Evolutionary conservation across 2,329 filamentous ascomycete species (phyloP).

Genomic region (Claviceps pazoutovae): DNA sequence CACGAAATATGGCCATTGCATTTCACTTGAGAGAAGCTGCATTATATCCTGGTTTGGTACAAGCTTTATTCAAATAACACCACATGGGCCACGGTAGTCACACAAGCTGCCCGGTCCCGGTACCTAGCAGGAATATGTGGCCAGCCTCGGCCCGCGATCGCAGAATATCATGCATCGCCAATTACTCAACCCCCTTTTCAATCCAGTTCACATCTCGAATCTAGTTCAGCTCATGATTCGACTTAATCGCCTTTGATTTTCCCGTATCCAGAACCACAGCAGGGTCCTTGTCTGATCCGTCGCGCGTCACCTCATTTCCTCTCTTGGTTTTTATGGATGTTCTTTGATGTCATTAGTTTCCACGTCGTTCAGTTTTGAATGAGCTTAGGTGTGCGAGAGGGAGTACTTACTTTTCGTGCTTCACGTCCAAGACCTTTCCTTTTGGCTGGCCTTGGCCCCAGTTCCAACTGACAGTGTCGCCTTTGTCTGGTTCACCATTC

Average conservation of each 20-base stretch:
- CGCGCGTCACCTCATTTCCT: slow-evolving; percentile 26
- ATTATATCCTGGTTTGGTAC: too few relatives aligned
- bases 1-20: too few relatives aligned
- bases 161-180: background rate
- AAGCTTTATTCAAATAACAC: too few relatives aligned
- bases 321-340: slow-evolving; percentile 26
- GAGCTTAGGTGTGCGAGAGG: background rate
- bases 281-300: slow-evolving; percentile 26
- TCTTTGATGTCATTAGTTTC: slow-evolving; percentile 9
- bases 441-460: slow-evolving; percentile 29
- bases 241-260: slow-evolving; percentile 6
- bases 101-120: too few relatives aligned
- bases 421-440: slow-evolving; percentile 31
- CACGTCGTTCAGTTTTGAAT: background rate
- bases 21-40: too few relatives aligned
- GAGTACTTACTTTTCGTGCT: slow-evolving; percentile 23
- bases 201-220: background rate
- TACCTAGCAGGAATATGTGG: too few relatives aligned
- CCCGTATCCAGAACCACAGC: slow-evolving; percentile 27
- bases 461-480: slow-evolving; percentile 32
- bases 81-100: too few relatives aligned
- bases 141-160: too few relatives aligned
- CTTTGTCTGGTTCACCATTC: slow-evolving; percentile 19
- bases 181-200: background rate
- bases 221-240: slow-evolving; percentile 6